These are phyloP conservation scores for Saccharomycopsis fodiens DNA, from an alignment of 805 yeast species.

Conservation along the genomic window DNA sequence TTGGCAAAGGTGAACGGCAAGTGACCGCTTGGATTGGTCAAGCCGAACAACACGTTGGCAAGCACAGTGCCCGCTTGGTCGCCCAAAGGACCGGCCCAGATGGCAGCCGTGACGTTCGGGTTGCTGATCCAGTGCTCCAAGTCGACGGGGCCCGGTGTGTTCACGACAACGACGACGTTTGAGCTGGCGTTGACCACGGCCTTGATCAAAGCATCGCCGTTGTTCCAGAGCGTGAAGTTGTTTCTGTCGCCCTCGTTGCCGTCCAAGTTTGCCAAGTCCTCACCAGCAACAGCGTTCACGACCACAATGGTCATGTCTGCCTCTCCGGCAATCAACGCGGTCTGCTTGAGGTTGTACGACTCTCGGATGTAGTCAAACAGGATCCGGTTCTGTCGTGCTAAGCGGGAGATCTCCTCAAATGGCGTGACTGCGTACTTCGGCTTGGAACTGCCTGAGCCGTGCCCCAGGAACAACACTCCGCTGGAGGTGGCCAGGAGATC, in stretches of 20 bases:
- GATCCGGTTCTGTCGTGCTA: constrained; percentile 39
- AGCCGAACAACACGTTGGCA: constrained; percentile 53
- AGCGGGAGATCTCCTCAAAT: constrained; percentile 42
- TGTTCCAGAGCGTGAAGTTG: constrained; percentile 47
- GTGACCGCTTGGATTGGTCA: constrained; percentile 51
- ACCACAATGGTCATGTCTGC: constrained; percentile 50
- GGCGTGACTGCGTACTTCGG: constrained; percentile 52
- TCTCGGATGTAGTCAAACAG: constrained; percentile 38
- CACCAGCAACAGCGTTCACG: constrained; percentile 49
- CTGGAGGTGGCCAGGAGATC: constrained; percentile 42
- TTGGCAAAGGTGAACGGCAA: constrained; percentile 58
- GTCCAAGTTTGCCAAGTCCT: constrained; percentile 49
- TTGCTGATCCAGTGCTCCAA: constrained; percentile 47
- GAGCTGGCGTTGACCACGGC: constrained; percentile 40
- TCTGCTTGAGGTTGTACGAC: constrained; percentile 37
- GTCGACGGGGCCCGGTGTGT: constrained; percentile 52
- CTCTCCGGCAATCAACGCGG: constrained; percentile 37
- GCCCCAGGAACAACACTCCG: constrained; percentile 53
- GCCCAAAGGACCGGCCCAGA: constrained; percentile 52
- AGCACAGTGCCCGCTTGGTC: constrained; percentile 46
- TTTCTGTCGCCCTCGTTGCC: constrained; percentile 56
- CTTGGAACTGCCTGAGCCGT: constrained; percentile 60
- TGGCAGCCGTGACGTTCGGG: constrained; percentile 50
- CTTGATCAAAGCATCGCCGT: constrained; percentile 46
- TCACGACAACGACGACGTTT: constrained; percentile 52